Base-by-base conservation (phyloP, 129 eudicot genomes). In the Chrysanthemum makinoi region DNA sequence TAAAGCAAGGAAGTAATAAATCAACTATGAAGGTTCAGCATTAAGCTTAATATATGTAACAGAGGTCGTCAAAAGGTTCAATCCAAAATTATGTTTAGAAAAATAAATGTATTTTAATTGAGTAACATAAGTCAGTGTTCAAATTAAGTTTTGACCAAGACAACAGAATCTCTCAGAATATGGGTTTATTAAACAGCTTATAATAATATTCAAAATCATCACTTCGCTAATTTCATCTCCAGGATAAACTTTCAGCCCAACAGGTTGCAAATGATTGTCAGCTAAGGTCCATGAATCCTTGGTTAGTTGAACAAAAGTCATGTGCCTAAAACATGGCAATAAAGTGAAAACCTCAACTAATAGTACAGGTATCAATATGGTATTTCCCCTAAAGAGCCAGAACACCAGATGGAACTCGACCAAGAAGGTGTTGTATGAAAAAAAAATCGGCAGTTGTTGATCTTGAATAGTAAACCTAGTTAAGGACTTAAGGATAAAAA, bases 31-130 rank as follows among this genome's bases (percentile, higher is more conserved):
- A 28, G 19, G 66, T 49, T 68, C 60, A 18, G 39, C 54, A 44
- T 20, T 49, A 62, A 68, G 73, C 52, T 66, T 52, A 15, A 44
- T 47, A 19, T 44, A 28, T 44, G 47, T 71, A 59, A 46, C 50
- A 72, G n/a, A 44, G 47, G 68, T 22, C 68, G 46, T n/a, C 16
- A 44, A 44, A 24, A 58, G 46, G 59, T 59, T 47, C 76, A 59
- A 63, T 72, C 64, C 62, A 5, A 17, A 50, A 62, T 17, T 62
- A 62, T 62, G 64, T 59, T 24, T 48, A 15, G 57, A 44, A 30
- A 16, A 33, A 53, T 54, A 24, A 2, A 56, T 13, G 20, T 12
- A 44, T 10, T 12, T 1, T 43, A 54, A 43, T 39, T 20, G 18
- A 4, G 43, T 26, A 60, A 22, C 2, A 26, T 10, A 61, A 26